Base-by-base conservation (phyloP, 805 yeast genomes). In the Metschnikowia kunwiensis region DNA sequence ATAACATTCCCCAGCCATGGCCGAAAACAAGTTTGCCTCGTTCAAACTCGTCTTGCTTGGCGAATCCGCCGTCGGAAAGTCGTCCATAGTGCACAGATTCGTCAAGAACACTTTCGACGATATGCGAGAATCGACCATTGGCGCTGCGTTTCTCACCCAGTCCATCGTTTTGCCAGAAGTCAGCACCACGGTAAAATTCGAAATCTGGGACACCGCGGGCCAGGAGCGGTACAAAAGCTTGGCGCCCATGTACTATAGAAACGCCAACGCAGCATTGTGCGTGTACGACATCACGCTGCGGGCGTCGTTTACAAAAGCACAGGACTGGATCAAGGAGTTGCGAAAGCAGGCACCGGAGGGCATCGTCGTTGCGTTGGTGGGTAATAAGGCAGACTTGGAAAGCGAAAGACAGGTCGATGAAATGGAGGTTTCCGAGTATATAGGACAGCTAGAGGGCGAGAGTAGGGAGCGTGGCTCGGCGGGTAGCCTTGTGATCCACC, bases 21-120 rank as follows among this genome's bases (percentile, higher is more conserved):
- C 49, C 10, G 51, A 47, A 15, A 33, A 35, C 34, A 47, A 43
- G 24, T 49, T 44, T 28, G 51, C 84, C 19, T 76, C 89, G 11
- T 95, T 91, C 37, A 91, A 91, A 62, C 74, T 91, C 39, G 98
- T 91, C 7, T 77, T 91, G 26, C 68, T 91, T 30, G 98, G 98
- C 19, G 98, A 91, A 58, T 97, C 97, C 1, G 98, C 98, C 0
- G 98, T 91, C 12, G 98, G 98, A 35, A 91, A 91, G 58, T 86
- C 96, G 4, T 86, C 96, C 5, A 72, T 91, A 21, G 97, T 91
- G 23, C 72, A 91, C 48, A 74, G 97, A 49, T 91, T 91, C 62
- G 97, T 91, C 27, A 80, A 88, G 46, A 87, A 91, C 61, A 97
- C 91, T 56, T 91, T 91, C 63, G 96, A 93, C 60, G 97, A 89